Base-by-base conservation (phyloP, 352 stramenopile genomes). In the Phytophthora quininea region DNA sequence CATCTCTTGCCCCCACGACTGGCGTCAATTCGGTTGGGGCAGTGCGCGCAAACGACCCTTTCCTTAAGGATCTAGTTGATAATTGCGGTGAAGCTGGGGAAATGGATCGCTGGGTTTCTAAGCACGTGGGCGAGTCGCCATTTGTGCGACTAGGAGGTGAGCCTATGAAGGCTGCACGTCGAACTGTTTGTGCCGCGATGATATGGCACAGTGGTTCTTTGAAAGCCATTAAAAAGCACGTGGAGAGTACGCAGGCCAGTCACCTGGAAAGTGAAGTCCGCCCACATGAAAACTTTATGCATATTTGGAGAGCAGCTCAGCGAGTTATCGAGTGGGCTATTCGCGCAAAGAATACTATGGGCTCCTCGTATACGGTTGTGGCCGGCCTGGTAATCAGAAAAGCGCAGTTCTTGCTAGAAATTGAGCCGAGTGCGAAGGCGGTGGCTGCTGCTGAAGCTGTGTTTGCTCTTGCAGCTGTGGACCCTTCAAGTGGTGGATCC, bases 251-350 rank as follows among this genome's bases (percentile, higher is more conserved):
- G 19, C 67, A 88, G 15, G 71, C 73, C 24, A 75, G 85, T 49
- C 67, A 75, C n/a, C 57, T 60, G 0, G 73, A 77, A 52, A 92
- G 88, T 58, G 89, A 95, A 55, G 57, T 89, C 55, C 83, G 89
- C 33, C 90, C 90, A 9, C 82, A 94, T 50, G 86, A 95, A n/a
- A 96, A 92, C 42, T 76, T 97, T 51, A 95, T 95, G 82, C 84
- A 95, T 58, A 93, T 96, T n/a, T 97, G 90, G 90, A 80, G 90
- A 45, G 86, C 90, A 33, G 79, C 90, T 9, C 90, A 97, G 48
- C 76, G 90, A 31, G 88, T 97, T 14, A 92, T 96, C 35, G 90
- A 96, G 59, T 97, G 90, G 90, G 89, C 81, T 27, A 94, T 97
- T 51, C 83, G 90, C 35, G 85, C 86, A 11, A 97, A 97, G 58